Evolutionary conservation across 2,329 filamentous ascomycete genomes (phyloP).

Genomic region (Trichoderma pleuroti): DNA sequence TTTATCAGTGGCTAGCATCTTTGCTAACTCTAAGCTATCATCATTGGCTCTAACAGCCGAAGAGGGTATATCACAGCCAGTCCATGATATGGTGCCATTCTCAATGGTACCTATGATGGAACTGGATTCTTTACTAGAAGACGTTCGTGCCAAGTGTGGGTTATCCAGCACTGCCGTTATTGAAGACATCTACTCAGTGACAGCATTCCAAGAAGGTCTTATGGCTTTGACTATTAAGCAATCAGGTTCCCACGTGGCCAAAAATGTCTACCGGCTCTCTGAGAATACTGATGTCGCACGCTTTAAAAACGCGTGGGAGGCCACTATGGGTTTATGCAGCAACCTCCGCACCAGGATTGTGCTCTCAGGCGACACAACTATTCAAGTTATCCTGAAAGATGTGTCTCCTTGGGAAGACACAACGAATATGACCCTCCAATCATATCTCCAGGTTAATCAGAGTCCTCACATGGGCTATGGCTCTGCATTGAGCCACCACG

Average conservation of each 20-base stretch:
- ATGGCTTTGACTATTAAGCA: conserved; percentile 29
- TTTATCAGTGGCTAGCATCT: not conserved
- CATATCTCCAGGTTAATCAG: not conserved
- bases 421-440: not conserved
- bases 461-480: conserved; percentile 2
- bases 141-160: not conserved
- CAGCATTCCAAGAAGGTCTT: conserved; percentile 38
- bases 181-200: conserved; percentile 36
- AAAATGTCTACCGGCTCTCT: conserved; percentile 19
- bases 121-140: not conserved
- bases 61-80: not conserved
- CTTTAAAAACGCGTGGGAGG: conserved; percentile 23
- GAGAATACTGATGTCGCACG: not conserved
- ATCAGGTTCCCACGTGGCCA: conserved; percentile 24
- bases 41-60: not conserved
- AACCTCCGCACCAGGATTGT: conserved; percentile 25
- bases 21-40: conserved; percentile 1
- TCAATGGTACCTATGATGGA: not conserved
- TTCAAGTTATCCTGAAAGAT: conserved; percentile 19
- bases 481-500: not conserved
- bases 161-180: not conserved
- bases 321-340: conserved; percentile 17
- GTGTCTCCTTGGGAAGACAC: conserved; percentile 6
- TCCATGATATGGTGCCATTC: not conserved
- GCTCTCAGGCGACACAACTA: not conserved